Evolutionary conservation across 352 stramenopile genomes (phyloP), one percentile per base, ranked within the genome.

Genomic region (Pythium apleroticum): DNA sequence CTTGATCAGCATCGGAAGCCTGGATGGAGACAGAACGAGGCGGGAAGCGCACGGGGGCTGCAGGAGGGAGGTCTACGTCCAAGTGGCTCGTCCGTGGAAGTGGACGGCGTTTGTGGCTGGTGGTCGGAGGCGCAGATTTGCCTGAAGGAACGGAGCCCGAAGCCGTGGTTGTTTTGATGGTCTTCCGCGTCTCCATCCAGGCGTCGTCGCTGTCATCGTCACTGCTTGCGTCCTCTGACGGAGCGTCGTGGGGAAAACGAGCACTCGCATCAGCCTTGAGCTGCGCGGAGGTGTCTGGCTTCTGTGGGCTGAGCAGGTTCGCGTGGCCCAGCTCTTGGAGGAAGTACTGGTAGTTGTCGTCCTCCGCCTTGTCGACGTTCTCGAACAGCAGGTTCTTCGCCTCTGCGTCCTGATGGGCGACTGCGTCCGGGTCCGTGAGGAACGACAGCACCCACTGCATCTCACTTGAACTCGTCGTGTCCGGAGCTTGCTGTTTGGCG

Each of bases 361-460:
- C 80, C 3, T 89, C 75, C 24, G 75, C 52, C 43, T 77, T 76
- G 45, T 80, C 73, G 2, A 14, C 15, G 12, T 54, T 31, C 20
- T 52, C 72, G n/a, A 56, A 66, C 20, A 85, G 43, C 50, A 89
- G 60, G 57, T 77, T 73, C 53, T 89, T 91, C 24, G 80, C 78
- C 27, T 89, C 80, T 3, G 62, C 72, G 48, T 91, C 82, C 4
- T 74, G 68, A 22, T 66, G 65, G 15, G 77, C 82, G 2, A 75
- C 67, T 10, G 68, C 68, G n/a, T 88, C 66, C 0, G 82, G 80
- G 25, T 89, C 63, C 1, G 60, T 81, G 17, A 91, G 63, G 58
- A 91, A 89, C 14, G 75, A 83, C 8, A 91, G 57, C 10, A 89
- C 80, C 80, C 82, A 91, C 64, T 91, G 82, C 82, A 89, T 89